phyloP scores from a whole-genome alignment of 2,329 filamentous ascomycete genomes.

The Paecilomyces sp. region DNA sequence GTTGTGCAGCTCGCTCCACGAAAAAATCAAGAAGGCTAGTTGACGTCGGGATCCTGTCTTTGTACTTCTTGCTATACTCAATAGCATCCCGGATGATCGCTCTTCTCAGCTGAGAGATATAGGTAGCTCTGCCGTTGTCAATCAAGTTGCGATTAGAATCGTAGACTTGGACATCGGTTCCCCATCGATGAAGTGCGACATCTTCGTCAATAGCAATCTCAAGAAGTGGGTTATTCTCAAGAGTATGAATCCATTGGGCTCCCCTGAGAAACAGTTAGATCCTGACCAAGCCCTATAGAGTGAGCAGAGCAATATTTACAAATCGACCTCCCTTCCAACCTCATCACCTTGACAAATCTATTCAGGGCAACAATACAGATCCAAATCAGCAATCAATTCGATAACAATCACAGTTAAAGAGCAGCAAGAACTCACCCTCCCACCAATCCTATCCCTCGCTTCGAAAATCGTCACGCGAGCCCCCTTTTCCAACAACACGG shows the following conservation, averaged over 20 bases:
- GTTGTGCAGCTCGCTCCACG: not conserved
- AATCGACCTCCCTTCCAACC: not conserved
- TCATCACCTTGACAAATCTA: not conserved
- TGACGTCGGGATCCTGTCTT: not conserved
- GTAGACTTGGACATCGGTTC: not conserved
- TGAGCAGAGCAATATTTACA: not conserved
- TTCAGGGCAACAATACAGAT: not conserved
- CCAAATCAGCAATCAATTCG: not conserved
- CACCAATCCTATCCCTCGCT: not conserved
- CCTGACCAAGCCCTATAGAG: not conserved
- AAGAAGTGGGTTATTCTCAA: not conserved
- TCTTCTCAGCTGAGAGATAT: not conserved
- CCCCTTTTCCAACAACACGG: not conserved
- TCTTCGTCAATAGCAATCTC: not conserved
- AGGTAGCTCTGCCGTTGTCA: not conserved
- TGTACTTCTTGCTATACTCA: not conserved
- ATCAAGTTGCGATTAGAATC: not conserved
- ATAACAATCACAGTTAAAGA: not conserved
- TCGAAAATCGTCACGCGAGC: not conserved
- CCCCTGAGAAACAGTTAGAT: not conserved
- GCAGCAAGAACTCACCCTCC: not conserved
- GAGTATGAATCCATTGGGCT: not conserved
- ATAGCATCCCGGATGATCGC: not conserved
- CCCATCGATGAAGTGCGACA: not conserved
- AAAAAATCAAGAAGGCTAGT: not conserved